A percentile compares a stretch with the other conserved stretches of the same genome.
Evolutionary conservation across 2,329 filamentous ascomycete genomes (phyloP).

Genomic region (Sporothrix curviconia): DNA sequence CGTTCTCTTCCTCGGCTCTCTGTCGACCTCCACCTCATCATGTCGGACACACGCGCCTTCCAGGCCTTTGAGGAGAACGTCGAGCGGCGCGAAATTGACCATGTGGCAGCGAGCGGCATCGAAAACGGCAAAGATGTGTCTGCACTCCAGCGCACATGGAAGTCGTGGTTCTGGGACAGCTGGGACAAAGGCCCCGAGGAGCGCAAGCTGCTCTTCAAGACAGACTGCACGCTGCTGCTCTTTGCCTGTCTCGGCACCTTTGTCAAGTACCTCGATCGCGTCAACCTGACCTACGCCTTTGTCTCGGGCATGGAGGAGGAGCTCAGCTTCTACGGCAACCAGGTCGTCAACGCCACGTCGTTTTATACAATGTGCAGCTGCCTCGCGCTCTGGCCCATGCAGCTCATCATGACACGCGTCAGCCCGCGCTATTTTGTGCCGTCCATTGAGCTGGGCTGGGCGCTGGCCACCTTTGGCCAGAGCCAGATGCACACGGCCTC

Average conservation of each 20-base stretch:
- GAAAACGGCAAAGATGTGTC: neutral
- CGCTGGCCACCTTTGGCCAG: conserved; percentile 1
- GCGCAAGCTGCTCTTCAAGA: conserved; percentile 21
- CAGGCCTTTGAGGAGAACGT: neutral
- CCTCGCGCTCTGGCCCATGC: neutral
- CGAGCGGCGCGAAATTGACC: neutral
- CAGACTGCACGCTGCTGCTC: conserved; percentile 55
- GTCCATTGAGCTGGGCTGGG: conserved; percentile 17
- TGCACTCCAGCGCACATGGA: neutral
- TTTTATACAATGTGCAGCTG: neutral
- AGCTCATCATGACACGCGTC: neutral
- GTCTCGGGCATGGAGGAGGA: conserved; percentile 8
- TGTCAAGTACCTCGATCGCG: conserved; percentile 36
- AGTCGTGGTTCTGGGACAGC: neutral
- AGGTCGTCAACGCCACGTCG: neutral
- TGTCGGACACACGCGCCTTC: neutral
- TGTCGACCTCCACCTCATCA: neutral
- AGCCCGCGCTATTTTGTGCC: neutral
- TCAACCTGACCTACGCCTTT: conserved; percentile 10
- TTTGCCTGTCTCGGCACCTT: conserved; percentile 55
- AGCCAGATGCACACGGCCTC: neutral
- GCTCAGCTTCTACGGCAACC: conserved; percentile 6
- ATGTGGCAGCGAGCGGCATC: neutral
- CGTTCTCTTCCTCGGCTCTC: neutral
- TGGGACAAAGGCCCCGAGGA: conserved; percentile 6